Conservation (phyloP, 2,329 filamentous ascomycete genomes). For the Phoma sp. region DNA sequence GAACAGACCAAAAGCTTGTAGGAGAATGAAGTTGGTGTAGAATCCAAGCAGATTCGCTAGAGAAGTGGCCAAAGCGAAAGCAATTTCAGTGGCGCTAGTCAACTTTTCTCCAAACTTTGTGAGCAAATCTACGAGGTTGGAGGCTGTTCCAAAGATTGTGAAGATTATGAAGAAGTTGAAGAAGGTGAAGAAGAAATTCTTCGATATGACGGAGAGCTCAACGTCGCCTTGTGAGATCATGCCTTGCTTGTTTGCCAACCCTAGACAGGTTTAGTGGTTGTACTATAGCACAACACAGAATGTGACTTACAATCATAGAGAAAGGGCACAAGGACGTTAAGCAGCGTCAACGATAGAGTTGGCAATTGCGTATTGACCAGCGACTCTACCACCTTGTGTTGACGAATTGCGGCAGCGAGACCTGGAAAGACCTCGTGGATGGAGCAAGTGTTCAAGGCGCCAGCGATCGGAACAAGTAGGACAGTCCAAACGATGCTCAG, state of each 20-base stretch:
- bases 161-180: conserved; percentile 99
- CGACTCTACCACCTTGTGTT: conserved; percentile 74
- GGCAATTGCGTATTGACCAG: conserved; percentile 88
- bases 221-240: conserved; percentile 96
- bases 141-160: conserved; percentile 82
- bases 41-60: conserved; percentile 80
- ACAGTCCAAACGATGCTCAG: conserved; percentile 89
- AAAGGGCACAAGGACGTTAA: conserved; percentile 91
- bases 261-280: conserved; percentile 43
- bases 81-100: conserved; percentile 80
- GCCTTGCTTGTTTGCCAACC: conserved; percentile 86
- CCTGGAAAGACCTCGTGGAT: conserved; percentile 76
- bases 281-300: neutral
- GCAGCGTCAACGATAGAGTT: conserved; percentile 81
- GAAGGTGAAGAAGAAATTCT: conserved; percentile 99
- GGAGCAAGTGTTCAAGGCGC: conserved; percentile 79
- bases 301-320: conserved; percentile 80
- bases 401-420: conserved; percentile 71
- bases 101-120: conserved; percentile 73
- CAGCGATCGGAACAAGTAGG: conserved; percentile 80
- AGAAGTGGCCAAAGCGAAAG: conserved; percentile 75
- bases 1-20: conserved; percentile 92
- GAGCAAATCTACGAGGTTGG: conserved; percentile 73
- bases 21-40: conserved; percentile 91
- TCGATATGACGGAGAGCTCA: conserved; percentile 92